Conservation (phyloP, 345 rosid species). For the Eucalyptus microcorys region DNA sequence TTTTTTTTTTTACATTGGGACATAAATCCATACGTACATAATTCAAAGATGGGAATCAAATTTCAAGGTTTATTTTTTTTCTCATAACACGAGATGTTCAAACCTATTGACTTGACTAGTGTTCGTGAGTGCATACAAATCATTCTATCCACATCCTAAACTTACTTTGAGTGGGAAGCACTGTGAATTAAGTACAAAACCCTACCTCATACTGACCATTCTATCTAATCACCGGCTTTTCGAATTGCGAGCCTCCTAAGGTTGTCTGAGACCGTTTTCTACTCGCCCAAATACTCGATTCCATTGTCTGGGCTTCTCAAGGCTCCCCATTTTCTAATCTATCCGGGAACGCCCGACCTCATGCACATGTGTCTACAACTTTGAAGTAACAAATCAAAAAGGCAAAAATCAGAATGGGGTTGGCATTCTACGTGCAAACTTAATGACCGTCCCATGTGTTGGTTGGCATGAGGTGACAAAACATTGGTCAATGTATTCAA, state of each 20-base stretch:
- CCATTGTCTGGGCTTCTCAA: neutral
- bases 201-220: neutral
- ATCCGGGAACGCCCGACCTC: neutral
- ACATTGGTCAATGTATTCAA: neutral
- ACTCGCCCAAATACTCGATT: neutral
- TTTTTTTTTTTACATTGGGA: accelerated
- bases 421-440: neutral
- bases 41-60: neutral
- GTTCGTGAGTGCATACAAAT: neutral
- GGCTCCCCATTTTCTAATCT: neutral
- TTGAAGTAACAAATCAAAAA: too few species aligned
- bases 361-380: neutral
- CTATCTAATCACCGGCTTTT: neutral
- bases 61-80: neutral
- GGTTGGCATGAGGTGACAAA: neutral
- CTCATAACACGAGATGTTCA: neutral
- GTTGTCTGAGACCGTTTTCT: neutral
- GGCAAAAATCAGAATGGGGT: too few species aligned
- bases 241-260: neutral
- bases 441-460: neutral
- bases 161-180: neutral
- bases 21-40: neutral
- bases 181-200: neutral
- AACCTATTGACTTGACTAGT: neutral
- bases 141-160: neutral